Percentiles rank a stretch among this genome's conserved stretches.
Evolutionary conservation across 768 basidiomycete species (phyloP).

Genomic region (Mycena filopes): DNA sequence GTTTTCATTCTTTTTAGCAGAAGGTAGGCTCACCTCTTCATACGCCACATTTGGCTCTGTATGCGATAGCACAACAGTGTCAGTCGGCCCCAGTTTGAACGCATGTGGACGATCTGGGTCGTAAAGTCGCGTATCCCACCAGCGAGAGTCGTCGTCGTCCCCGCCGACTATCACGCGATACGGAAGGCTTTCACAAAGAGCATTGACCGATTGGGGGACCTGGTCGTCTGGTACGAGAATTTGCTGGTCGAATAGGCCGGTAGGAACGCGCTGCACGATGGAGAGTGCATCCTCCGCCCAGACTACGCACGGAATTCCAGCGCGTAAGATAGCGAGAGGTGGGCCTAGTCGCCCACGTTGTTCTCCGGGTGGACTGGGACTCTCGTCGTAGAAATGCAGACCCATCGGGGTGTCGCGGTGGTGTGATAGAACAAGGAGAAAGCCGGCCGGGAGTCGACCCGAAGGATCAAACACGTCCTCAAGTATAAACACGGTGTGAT

Average conservation of each 20-base stretch:
- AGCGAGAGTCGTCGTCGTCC: slow-evolving; percentile 2
- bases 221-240: slow-evolving; percentile 29
- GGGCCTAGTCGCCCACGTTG: slow-evolving; percentile 15
- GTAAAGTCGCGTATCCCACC: slow-evolving; percentile 9
- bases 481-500: slow-evolving; percentile 9
- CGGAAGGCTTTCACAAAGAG: slow-evolving; percentile 18
- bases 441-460: too few species aligned
- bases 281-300: slow-evolving; percentile 35
- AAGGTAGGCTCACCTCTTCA: neutral
- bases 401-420: slow-evolving; percentile 23
- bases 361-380: slow-evolving; percentile 3
- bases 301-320: slow-evolving; percentile 26
- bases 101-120: slow-evolving; percentile 20
- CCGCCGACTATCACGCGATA: neutral
- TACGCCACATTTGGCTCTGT: neutral
- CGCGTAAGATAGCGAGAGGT: slow-evolving; percentile 1
- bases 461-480: slow-evolving; percentile 17
- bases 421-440: too few species aligned
- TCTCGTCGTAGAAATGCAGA: slow-evolving; percentile 29
- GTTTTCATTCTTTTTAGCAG: neutral
- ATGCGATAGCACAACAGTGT: slow-evolving; percentile 21
- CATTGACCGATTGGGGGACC: slow-evolving; percentile 8
- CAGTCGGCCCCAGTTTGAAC: slow-evolving; percentile 1
- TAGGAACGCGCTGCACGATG: slow-evolving; percentile 32
- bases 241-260: slow-evolving; percentile 30